Conservation (phyloP, 768 basidiomycete species). For the Mycena vitilis region DNA sequence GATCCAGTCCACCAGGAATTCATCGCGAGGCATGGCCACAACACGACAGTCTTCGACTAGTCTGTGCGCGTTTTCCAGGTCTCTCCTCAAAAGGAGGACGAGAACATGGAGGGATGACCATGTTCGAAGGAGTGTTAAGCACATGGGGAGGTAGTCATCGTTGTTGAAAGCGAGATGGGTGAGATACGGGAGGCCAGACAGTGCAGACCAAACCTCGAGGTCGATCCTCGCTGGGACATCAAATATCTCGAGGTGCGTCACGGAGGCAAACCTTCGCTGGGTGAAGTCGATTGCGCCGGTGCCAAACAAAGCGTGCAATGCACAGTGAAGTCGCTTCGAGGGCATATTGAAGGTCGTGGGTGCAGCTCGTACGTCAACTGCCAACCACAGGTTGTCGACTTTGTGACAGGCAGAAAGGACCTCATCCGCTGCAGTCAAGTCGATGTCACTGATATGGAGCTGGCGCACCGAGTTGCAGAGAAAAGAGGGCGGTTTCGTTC, state of each 20-base stretch:
- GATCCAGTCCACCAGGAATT: background rate
- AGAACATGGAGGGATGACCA: background rate
- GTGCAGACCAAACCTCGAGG: background rate
- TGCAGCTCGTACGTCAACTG: too few species aligned
- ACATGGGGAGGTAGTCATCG: too few species aligned
- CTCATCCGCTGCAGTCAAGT: background rate
- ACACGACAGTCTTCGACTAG: background rate
- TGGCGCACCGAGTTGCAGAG: background rate
- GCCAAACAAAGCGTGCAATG: background rate
- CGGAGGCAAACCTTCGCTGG: background rate
- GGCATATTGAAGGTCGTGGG: background rate
- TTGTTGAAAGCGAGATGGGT: constrained; percentile 6
- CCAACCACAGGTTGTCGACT: background rate
- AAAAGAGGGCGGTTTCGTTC: background rate
- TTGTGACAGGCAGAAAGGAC: background rate
- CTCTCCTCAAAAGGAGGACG: background rate
- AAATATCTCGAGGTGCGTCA: background rate
- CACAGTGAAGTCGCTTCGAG: background rate
- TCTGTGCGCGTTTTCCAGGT: too few species aligned
- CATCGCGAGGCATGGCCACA: background rate
- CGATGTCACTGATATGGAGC: background rate
- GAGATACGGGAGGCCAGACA: background rate
- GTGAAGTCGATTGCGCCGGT: background rate
- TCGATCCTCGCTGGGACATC: too few species aligned
- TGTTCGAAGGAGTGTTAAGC: background rate